These are phyloP conservation scores for Falciphora oryzae DNA, from an alignment of 2,329 filamentous ascomycete species.

Conservation along the genomic window DNA sequence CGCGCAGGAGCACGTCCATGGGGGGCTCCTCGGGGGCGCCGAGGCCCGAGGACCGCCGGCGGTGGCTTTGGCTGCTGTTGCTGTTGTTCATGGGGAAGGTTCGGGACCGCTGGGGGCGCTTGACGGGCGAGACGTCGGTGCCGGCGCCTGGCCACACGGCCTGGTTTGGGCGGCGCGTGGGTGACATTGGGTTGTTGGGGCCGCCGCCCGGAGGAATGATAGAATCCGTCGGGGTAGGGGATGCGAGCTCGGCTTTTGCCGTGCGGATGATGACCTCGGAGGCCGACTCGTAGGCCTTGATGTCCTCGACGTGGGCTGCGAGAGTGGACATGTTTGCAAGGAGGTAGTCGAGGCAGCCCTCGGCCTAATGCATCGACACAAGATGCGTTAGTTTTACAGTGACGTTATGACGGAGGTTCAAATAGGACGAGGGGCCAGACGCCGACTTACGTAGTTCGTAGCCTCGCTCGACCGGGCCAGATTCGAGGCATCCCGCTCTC, in stretches of 20 bases:
- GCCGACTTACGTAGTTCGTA: conserved; percentile 39
- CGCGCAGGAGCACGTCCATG: conserved; percentile 42
- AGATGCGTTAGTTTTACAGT: conserved; percentile 17
- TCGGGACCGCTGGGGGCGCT: neutral
- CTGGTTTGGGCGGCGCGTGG: too few species aligned
- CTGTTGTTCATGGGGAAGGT: neutral
- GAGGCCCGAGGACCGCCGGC: neutral
- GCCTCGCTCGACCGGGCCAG: conserved; percentile 40
- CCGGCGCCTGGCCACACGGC: conserved; percentile 18
- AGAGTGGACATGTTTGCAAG: conserved; percentile 40
- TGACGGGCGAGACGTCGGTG: conserved; percentile 12
- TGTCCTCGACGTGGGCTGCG: conserved; percentile 34
- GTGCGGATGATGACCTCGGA: conserved; percentile 33
- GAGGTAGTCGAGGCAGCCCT: conserved; percentile 46
- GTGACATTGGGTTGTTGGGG: too few species aligned
- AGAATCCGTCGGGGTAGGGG: too few species aligned
- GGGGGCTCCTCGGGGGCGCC: conserved; percentile 28
- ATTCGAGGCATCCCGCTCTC: conserved; percentile 36
- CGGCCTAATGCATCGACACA: conserved; percentile 31
- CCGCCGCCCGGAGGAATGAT: too few species aligned
- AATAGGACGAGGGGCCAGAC: conserved; percentile 7
- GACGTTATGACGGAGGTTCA: neutral
- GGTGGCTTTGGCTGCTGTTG: neutral
- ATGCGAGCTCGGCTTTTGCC: conserved; percentile 36
- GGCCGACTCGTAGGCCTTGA: conserved; percentile 40